Percentiles rank a stretch among this genome's conserved stretches.
These are phyloP conservation scores for Cryphonectria radicalis DNA, from an alignment of 2,329 filamentous ascomycete genomes.

Conservation along the genomic window DNA sequence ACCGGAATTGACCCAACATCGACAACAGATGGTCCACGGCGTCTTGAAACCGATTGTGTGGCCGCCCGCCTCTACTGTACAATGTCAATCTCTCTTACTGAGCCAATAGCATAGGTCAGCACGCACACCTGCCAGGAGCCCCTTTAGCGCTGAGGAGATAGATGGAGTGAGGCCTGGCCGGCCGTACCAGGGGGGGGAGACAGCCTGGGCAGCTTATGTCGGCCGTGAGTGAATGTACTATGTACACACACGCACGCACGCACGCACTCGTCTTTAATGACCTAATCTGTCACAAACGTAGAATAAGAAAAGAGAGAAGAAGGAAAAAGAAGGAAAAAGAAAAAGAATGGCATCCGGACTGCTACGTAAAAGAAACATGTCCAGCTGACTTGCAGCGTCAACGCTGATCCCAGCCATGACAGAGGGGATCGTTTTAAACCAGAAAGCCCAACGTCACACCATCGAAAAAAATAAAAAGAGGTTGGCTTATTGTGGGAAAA, in stretches of 20 bases:
- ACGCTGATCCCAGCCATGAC: background rate
- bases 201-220: background rate
- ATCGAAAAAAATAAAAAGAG: conserved; percentile 10
- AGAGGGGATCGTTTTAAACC: background rate
- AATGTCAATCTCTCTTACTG: conserved; percentile 15
- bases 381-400: background rate
- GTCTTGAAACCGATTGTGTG: conserved; percentile 20
- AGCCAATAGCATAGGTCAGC: conserved; percentile 16
- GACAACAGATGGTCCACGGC: conserved; percentile 3
- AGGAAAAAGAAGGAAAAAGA: no score
- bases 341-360: background rate
- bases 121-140: conserved; percentile 24
- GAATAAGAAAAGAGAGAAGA: no score
- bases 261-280: no score
- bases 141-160: conserved; percentile 18
- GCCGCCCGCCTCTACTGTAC: conserved; percentile 13
- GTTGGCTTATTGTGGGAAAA: background rate
- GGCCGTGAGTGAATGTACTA: background rate
- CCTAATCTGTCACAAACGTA: no score
- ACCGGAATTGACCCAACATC: background rate
- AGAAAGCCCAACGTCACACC: conserved; percentile 9
- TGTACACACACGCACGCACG: background rate
- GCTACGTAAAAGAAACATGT: background rate
- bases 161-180: background rate
- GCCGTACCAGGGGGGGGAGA: background rate